Conservation (phyloP, 345 rosid species). For the Eucalyptus sp. region DNA sequence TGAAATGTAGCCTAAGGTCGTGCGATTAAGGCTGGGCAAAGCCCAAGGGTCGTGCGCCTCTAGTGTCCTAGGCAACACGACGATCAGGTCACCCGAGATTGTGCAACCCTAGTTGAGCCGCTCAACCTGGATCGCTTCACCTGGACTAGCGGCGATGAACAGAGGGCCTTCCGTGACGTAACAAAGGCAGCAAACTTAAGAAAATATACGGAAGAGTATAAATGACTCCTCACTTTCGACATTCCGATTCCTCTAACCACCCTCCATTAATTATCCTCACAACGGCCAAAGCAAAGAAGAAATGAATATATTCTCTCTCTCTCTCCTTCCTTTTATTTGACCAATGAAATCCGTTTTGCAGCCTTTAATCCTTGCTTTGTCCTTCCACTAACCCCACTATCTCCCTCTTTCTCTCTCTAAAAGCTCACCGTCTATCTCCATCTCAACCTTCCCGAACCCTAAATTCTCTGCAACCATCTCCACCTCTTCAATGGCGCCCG, state of each 20-base stretch:
- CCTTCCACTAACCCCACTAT: background rate
- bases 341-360: background rate
- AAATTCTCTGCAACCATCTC: too few relatives aligned
- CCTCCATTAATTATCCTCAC: background rate
- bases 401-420: background rate
- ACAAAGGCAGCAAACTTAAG: background rate
- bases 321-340: background rate
- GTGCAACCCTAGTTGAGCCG: background rate
- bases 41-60: fast-evolving
- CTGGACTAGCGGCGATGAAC: background rate
- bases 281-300: background rate
- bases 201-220: background rate
- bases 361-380: background rate
- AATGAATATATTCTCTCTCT: background rate
- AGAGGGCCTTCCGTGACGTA: background rate
- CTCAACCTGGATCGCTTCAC: background rate
- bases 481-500: too few relatives aligned
- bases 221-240: background rate
- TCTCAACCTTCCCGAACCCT: too few relatives aligned
- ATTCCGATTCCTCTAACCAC: background rate
- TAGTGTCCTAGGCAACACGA: fast-evolving
- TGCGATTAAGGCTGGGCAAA: background rate
- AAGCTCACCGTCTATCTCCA: background rate
- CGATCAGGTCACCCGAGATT: background rate
- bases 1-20: background rate